phyloP scores from a whole-genome alignment of 2,329 filamentous ascomycete genomes.

The Beauveria australis region DNA sequence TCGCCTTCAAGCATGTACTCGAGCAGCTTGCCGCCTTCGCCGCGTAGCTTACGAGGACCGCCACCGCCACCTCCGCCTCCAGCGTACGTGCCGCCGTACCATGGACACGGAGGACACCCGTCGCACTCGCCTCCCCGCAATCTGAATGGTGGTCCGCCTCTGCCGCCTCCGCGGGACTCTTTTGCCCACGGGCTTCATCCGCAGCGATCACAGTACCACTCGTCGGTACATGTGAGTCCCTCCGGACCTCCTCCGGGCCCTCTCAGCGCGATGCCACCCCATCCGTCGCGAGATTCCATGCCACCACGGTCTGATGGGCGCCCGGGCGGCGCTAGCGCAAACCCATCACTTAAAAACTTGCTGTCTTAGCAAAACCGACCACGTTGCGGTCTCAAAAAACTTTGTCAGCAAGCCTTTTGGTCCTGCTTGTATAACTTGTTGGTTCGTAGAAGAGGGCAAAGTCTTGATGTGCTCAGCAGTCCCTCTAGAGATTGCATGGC shows the following conservation, averaged over 20 bases:
- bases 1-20: constrained; percentile 23
- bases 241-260: constrained; percentile 27
- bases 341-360: constrained; percentile 66
- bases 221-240: constrained; percentile 36
- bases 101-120: constrained; percentile 12
- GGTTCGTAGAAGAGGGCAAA: not conserved
- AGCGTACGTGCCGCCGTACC: constrained; percentile 30
- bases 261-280: constrained; percentile 24
- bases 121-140: constrained; percentile 17
- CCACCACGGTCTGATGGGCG: constrained; percentile 32
- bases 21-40: constrained; percentile 41
- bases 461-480: not conserved
- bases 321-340: constrained; percentile 64
- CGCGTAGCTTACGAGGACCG: constrained; percentile 36
- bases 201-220: constrained; percentile 31
- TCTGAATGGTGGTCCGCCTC: constrained; percentile 26
- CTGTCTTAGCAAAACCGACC: constrained; percentile 42
- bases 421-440: constrained; percentile 1
- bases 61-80: constrained; percentile 27
- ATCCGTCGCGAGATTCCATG: constrained; percentile 23
- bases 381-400: not conserved
- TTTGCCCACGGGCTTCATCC: constrained; percentile 34
- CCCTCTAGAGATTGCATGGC: not conserved
- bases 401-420: not conserved
- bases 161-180: constrained; percentile 23